Base-by-base conservation (phyloP, 495 filamentous ascomycete genomes). In the Podospora bellae-mahoneyi region DNA sequence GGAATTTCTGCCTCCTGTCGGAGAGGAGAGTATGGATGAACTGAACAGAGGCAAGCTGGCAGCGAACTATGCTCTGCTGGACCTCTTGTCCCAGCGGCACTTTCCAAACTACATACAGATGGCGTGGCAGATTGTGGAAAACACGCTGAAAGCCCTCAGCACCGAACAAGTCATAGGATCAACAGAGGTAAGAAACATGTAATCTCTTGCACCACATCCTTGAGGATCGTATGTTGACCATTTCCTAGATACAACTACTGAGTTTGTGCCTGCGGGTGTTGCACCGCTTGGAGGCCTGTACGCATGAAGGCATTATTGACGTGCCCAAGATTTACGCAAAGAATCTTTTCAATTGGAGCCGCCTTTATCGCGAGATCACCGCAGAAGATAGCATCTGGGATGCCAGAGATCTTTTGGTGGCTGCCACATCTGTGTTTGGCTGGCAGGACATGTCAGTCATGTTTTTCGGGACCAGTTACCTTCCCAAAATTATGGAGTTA, bases 331-430 rank as follows among this genome's bases (percentile, higher is more conserved):
- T 34, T n/a, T 48, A 9, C 15, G 32, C 32, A 10, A 30, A 16
- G 7, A 23, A 23, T 16, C 39, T 64, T 1, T 65, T 67, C 18
- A 26, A 71, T 15, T 73, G 66, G 67, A 34, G 53, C 1, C 28
- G 56, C n/a, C 23, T 75, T 18, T 73, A 75, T 39, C 48, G 54
- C 19, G 54, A 65, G 1, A 56, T 75, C 15, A 55, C 66, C 1
- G 39, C 54, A 1, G 65, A 73, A 16, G 20, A 60, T 13, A 66
- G 67, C 3, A 64, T 75, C 16, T 75, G 73, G 73, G 69, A 74
- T 39, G 64, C 73, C 15, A 66, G 60, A 13, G 73, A 75, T 39
- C 67, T 75, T 2, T 57, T 75, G 15, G 26, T 65, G 5, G 55
- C 71, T 16, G 13, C 48, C 1, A 64, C 64, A 6, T 54, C 69